phyloP scores from a whole-genome alignment of 2,329 filamentous ascomycete species.

The Aureobasidium vineae region DNA sequence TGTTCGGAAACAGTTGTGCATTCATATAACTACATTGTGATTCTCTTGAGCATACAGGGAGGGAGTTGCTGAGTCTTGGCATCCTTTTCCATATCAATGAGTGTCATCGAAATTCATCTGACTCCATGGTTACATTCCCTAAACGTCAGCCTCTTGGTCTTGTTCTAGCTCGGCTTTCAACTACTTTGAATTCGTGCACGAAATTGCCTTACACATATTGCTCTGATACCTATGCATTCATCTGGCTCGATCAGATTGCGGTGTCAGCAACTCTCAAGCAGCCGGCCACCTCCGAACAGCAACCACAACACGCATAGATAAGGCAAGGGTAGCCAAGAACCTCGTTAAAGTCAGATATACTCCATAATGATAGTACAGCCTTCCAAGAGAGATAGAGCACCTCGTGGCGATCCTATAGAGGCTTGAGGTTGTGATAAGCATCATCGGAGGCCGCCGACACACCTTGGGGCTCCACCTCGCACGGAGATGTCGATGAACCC shows the following conservation, averaged over 20 bases:
- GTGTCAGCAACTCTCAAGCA: not conserved
- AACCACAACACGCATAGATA: not conserved
- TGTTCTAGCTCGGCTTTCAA: too few species aligned
- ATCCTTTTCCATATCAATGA: not conserved
- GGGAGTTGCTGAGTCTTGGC: not conserved
- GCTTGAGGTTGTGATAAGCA: constrained; percentile 25
- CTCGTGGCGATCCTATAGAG: constrained; percentile 5
- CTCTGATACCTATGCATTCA: not conserved
- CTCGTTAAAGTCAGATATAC: not conserved
- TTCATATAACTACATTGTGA: too few species aligned
- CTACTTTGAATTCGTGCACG: too few species aligned
- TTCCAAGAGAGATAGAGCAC: constrained; percentile 11
- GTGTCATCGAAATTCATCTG: not conserved
- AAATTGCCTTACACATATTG: not conserved
- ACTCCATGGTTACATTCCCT: not conserved
- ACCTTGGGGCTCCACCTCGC: constrained; percentile 20
- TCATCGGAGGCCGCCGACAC: constrained; percentile 22
- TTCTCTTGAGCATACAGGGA: too few species aligned
- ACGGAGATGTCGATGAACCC: constrained; percentile 10
- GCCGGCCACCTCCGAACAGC: constrained; percentile 9
- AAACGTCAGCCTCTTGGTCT: not conserved
- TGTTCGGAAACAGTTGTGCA: too few species aligned
- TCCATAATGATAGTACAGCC: not conserved
- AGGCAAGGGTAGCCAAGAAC: constrained; percentile 2
- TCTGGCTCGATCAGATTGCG: not conserved